Conservation (phyloP, 108 stramenopile species). For the Aureococcus anophagefferens region DNA sequence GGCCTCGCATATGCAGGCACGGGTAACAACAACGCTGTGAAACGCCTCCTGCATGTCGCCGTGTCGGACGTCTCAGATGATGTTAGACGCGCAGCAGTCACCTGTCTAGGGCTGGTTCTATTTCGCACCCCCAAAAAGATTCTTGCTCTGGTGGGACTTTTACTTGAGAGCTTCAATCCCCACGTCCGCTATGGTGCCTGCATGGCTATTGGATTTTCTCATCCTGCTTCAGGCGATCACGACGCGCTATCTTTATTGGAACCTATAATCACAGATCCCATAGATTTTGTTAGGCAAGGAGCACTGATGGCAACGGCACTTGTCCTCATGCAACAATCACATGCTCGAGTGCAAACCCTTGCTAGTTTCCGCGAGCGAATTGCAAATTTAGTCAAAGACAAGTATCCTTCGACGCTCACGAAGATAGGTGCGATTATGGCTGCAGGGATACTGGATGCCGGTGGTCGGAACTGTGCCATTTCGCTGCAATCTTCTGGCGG, state of each 20-base stretch:
- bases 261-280: slow-evolving; percentile 96
- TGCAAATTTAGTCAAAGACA: slow-evolving; percentile 41
- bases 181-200: slow-evolving; percentile 98
- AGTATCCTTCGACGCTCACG: slow-evolving; percentile 42
- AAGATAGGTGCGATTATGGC: slow-evolving; percentile 98
- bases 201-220: slow-evolving; percentile 96
- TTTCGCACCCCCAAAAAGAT: slow-evolving; percentile 91
- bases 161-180: slow-evolving; percentile 97
- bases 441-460: slow-evolving; percentile 93
- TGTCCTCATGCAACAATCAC: slow-evolving; percentile 95
- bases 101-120: slow-evolving; percentile 90
- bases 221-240: slow-evolving; percentile 83
- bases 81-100: slow-evolving; percentile 95
- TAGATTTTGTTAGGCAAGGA: slow-evolving; percentile 96
- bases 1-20: slow-evolving; percentile 96
- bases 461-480: slow-evolving; percentile 86
- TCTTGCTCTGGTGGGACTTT: slow-evolving; percentile 75
- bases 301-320: slow-evolving; percentile 89
- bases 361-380: slow-evolving; percentile 68
- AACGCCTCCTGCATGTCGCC: slow-evolving; percentile 89
- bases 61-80: slow-evolving; percentile 97
- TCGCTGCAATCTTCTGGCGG: slow-evolving; percentile 75
- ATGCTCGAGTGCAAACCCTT: slow-evolving; percentile 41
- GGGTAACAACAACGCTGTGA: slow-evolving; percentile 87
- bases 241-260: slow-evolving; percentile 90